Conservation (phyloP, 192 early-diverging fungal species). For the Coemansia sp. region DNA sequence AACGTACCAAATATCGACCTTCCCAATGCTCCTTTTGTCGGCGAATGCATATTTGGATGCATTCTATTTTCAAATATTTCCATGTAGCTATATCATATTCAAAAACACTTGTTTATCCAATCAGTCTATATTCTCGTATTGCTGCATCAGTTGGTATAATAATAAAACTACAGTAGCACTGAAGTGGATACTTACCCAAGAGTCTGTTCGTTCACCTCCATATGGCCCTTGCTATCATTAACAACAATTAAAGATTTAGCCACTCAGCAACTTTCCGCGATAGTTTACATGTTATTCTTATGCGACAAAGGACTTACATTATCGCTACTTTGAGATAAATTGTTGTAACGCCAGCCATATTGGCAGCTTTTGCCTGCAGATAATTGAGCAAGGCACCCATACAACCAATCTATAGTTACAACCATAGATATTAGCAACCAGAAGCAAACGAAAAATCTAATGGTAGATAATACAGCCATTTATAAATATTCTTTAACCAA, state of each 20-base stretch:
- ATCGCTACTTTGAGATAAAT: not conserved
- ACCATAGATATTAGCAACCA: not conserved
- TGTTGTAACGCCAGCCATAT: not conserved
- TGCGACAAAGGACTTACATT: too few species aligned
- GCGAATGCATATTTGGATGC: slow-evolving; percentile 80
- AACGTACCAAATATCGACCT: slow-evolving; percentile 70
- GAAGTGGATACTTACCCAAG: not conserved
- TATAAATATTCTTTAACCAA: not conserved
- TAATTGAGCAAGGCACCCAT: slow-evolving; percentile 31
- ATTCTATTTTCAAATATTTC: slow-evolving; percentile 66
- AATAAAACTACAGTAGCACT: not conserved
- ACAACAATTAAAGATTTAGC: slow-evolving; percentile 11
- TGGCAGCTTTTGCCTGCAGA: slow-evolving; percentile 2
- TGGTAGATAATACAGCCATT: not conserved
- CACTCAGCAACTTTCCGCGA: too few species aligned
- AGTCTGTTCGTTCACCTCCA: not conserved
- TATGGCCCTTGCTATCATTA: not conserved
- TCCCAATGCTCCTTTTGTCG: slow-evolving; percentile 60
- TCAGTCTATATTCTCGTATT: not conserved
- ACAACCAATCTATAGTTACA: slow-evolving; percentile 26
- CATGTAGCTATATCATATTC: not conserved
- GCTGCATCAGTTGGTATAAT: not conserved
- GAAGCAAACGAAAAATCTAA: too few species aligned
- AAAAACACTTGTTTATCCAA: not conserved
- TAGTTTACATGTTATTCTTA: too few species aligned